A percentile compares a stretch with the other conserved stretches of the same genome.
Evolutionary conservation across 768 basidiomycete genomes (phyloP).

Genomic region (Pulveroboletus sp.): DNA sequence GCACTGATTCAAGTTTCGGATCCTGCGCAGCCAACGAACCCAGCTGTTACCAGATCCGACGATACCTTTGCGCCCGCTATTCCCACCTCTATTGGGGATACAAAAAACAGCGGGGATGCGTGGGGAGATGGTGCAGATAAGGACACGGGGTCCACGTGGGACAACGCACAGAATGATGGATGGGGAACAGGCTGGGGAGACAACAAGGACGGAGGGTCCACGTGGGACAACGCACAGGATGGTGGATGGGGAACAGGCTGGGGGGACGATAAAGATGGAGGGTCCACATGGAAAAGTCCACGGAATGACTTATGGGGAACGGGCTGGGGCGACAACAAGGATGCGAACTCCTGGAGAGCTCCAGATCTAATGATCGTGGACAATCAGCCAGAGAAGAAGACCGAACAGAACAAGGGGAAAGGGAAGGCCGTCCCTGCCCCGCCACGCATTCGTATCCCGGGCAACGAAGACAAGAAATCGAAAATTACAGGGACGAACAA

Average conservation of each 20-base stretch:
- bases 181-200: constrained; percentile 8
- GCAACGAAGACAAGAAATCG: constrained; percentile 7
- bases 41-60: neutral
- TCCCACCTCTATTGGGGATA: neutral
- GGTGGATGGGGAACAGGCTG: constrained; percentile 5
- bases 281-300: neutral
- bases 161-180: neutral
- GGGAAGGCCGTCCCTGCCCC: constrained; percentile 15
- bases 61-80: neutral
- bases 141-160: neutral
- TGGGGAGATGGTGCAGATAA: constrained; percentile 4
- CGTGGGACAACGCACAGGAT: neutral
- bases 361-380: constrained; percentile 12
- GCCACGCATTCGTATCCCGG: constrained; percentile 24
- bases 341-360: neutral
- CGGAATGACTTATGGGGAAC: constrained; percentile 3
- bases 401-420: constrained; percentile 6
- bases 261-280: neutral
- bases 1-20: constrained; percentile 1
- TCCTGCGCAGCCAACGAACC: neutral
- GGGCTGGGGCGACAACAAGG: constrained; percentile 1
- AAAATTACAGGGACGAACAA: constrained; percentile 24
- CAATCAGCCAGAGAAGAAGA: neutral
- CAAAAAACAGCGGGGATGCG: neutral
- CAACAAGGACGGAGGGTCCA: neutral